A percentile compares a stretch with the other conserved stretches of the same genome.
These are phyloP conservation scores for Alloteropsis semialata DNA, from an alignment of 176 grass and related monocot genomes.

Conservation along the genomic window DNA sequence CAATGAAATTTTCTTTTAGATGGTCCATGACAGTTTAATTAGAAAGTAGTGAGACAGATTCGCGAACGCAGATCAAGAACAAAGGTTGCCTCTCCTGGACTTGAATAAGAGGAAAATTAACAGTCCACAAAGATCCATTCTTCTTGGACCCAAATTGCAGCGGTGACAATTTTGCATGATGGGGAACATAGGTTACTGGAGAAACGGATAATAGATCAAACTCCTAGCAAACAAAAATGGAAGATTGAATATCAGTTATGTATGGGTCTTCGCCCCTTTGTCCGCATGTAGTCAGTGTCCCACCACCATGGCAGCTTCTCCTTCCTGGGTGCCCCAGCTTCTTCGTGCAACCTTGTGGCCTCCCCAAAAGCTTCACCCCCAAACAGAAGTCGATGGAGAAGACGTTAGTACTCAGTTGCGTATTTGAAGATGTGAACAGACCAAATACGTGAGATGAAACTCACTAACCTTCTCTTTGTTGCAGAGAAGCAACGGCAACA, in stretches of 20 bases:
- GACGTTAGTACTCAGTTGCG: not conserved
- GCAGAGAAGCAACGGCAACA: conserved; percentile 4
- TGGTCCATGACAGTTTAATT: not conserved
- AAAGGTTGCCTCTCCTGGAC: not conserved
- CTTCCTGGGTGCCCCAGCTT: not conserved
- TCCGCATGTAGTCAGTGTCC: conserved; percentile 51
- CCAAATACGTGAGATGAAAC: not conserved
- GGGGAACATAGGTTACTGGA: not conserved
- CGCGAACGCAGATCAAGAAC: no score
- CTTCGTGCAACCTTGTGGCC: conserved; percentile 17
- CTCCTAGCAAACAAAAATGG: not conserved
- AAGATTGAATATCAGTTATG: conserved; percentile 47
- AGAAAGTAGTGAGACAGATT: not conserved
- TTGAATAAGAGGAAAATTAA: not conserved
- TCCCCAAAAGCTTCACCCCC: not conserved
- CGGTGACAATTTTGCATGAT: not conserved
- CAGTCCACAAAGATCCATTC: not conserved
- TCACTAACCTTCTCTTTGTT: conserved; percentile 41
- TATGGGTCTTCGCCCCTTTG: conserved; percentile 36
- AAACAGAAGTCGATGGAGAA: not conserved
- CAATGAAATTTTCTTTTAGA: not conserved
- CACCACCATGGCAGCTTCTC: conserved; percentile 48
- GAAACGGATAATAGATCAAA: not conserved
- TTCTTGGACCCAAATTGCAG: not conserved
- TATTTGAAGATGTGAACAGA: not conserved